Percentiles rank a stretch among this genome's conserved stretches.
phyloP scores from a whole-genome alignment of 495 filamentous ascomycete genomes.

The Sabuloglossum arenarium region DNA sequence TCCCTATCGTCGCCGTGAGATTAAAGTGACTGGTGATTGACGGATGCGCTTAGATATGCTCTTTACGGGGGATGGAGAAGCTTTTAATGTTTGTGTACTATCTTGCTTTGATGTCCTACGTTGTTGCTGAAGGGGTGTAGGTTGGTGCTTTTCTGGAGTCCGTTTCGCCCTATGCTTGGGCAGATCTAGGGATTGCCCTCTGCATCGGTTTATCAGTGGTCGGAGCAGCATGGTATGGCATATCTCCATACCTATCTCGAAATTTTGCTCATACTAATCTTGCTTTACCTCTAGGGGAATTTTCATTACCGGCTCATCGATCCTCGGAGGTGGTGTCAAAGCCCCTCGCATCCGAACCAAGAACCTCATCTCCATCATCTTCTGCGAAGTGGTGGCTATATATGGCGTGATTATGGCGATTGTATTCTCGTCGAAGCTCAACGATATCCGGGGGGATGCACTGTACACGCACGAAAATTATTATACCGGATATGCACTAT shows the following conservation, averaged over 20 bases:
- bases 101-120: neutral
- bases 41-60: conserved; percentile 61
- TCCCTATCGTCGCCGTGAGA: too few relatives aligned
- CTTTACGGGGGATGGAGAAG: conserved; percentile 86
- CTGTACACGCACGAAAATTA: conserved; percentile 49
- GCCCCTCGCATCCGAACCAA: conserved; percentile 95
- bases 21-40: too few relatives aligned
- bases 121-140: conserved; percentile 24
- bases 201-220: conserved; percentile 93
- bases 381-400: conserved; percentile 99
- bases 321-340: conserved; percentile 87
- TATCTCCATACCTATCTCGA: neutral
- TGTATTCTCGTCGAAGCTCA: conserved; percentile 78
- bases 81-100: conserved; percentile 60
- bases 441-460: conserved; percentile 26
- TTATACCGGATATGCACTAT: conserved; percentile 91
- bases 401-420: conserved; percentile 99
- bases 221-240: conserved; percentile 81
- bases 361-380: conserved; percentile 99
- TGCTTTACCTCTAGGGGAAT: conserved; percentile 52
- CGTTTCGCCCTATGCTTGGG: conserved; percentile 89
- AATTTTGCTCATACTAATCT: neutral
- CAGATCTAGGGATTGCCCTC: conserved; percentile 70
- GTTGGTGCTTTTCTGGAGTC: conserved; percentile 87
- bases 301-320: conserved; percentile 96